Base-by-base conservation (phyloP, 2,329 filamentous ascomycete genomes). In the Epichloe sibirici region DNA sequence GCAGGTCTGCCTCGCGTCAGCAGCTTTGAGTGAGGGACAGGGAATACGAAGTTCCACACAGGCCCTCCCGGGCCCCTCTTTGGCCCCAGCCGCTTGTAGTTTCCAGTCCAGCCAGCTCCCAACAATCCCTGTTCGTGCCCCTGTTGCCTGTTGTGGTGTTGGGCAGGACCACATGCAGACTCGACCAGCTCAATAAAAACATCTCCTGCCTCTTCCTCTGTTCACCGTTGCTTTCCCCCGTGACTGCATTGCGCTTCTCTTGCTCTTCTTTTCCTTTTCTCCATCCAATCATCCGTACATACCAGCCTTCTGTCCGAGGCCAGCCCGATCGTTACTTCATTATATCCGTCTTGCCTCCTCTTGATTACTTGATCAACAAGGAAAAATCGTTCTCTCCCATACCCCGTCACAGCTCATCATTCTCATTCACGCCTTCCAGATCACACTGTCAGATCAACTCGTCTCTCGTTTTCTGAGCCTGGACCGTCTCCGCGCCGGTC, bases 21-120 rank as follows among this genome's bases (percentile, higher is more conserved):
- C 45, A 48, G 23, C 44, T 13, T 23, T 13, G n/a, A 34, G 17
- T 17, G 17, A 17, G 17, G 17, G 17, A 17, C 17, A 2, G 23
- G 44, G 44, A 48, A 52, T 52, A 52, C 51, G 51, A 52, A 45
- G 37, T 52, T 48, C 45, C 44, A 48, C 51, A 48, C 51, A 45
- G 45, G 45, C 39, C 25, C 11, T 42, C 28, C 49, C 49, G n/a
- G 17, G 25, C 34, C 17, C 15, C 50, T 42, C 40, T 17, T 17
- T 23, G 28, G 8, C 28, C 28, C 28, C 28, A 31, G 28, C 28
- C 8, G 28, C 8, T 31, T 31, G 28, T 31, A 31, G 23, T 23
- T 23, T 23, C 23, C 23, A 23, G 23, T 23, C 23, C 34, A 9
- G 34, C 34, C 34, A 13, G 13, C 31, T 34, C 35, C 46, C 46